phyloP scores from a whole-genome alignment of 331 rosid genomes.

The Pyracantha coccinea region DNA sequence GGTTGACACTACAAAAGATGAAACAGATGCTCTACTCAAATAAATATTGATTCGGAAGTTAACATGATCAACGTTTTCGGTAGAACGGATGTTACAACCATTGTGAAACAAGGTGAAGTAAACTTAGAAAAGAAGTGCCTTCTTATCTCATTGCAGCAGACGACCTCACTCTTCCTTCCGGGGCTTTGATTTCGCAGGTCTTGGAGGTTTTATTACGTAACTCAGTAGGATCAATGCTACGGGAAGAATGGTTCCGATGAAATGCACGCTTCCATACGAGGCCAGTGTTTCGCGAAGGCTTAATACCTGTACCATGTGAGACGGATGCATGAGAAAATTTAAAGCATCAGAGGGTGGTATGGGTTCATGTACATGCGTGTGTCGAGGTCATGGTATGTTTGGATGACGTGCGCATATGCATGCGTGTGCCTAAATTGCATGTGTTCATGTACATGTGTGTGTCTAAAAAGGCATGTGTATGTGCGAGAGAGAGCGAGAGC shows the following conservation, averaged over 20 bases:
- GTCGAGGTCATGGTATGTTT: too few species aligned
- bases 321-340: conserved; percentile 11
- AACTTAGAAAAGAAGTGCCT: conserved; percentile 23
- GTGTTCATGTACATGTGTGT: not conserved
- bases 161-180: conserved; percentile 60
- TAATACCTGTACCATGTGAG: conserved; percentile 54
- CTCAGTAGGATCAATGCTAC: conserved; percentile 50
- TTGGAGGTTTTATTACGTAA: conserved; percentile 60
- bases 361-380: not conserved
- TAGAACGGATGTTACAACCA: not conserved
- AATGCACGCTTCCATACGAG: conserved; percentile 79
- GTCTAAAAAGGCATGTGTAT: not conserved
- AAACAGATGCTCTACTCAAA: too few species aligned
- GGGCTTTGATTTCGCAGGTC: conserved; percentile 51
- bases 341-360: not conserved
- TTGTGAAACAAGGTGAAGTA: not conserved
- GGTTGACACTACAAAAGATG: too few species aligned
- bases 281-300: conserved; percentile 84
- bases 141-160: conserved; percentile 6
- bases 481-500: conserved; percentile 6
- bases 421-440: not conserved
- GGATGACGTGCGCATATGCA: too few species aligned
- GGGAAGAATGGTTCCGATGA: conserved; percentile 71
- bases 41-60: too few species aligned
- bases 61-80: too few species aligned